phyloP scores from a whole-genome alignment of 108 stramenopile species.

The Discostella stelligeroides region DNA sequence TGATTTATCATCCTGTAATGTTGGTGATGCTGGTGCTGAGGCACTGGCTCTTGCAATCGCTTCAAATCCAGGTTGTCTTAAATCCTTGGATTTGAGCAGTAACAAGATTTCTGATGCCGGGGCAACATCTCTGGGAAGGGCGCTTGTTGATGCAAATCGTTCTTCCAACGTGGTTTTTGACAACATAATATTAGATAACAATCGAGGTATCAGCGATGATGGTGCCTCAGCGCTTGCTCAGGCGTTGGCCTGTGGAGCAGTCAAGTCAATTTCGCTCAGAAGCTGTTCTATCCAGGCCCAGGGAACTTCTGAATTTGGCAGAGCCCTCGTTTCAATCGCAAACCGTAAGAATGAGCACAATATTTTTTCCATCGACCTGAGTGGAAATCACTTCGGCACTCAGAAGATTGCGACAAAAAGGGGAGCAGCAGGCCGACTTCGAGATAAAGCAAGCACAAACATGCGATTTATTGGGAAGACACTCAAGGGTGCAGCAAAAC shows the following conservation, averaged over 20 bases:
- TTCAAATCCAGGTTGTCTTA: slow-evolving; percentile 52
- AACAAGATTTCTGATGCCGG: slow-evolving; percentile 78
- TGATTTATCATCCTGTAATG: slow-evolving; percentile 73
- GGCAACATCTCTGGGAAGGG: slow-evolving; percentile 55
- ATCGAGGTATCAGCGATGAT: slow-evolving; percentile 56
- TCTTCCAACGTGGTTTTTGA: slow-evolving; percentile 21
- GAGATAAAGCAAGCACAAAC: slow-evolving; percentile 77
- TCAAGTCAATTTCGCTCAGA: slow-evolving; percentile 56
- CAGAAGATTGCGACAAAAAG: slow-evolving; percentile 55
- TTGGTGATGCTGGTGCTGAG: slow-evolving; percentile 76
- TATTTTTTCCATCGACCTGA: slow-evolving; percentile 59
- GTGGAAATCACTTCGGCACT: slow-evolving; percentile 81
- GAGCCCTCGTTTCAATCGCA: slow-evolving; percentile 40
- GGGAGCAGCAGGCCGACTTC: slow-evolving; percentile 58
- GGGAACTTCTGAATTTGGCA: slow-evolving; percentile 66
- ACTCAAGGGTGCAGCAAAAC: slow-evolving; percentile 63
- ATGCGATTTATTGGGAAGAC: slow-evolving; percentile 66
- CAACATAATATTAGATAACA: slow-evolving; percentile 70
- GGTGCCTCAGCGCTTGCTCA: slow-evolving; percentile 66
- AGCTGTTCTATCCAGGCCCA: slow-evolving; percentile 75
- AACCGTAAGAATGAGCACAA: neutral
- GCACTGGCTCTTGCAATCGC: slow-evolving; percentile 75
- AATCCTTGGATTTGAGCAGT: slow-evolving; percentile 73
- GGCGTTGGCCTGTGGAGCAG: slow-evolving; percentile 50
- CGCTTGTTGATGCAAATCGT: slow-evolving; percentile 33